phyloP scores from a whole-genome alignment of 1,284 basidiomycete genomes.

The Neonothopanus nambi region DNA sequence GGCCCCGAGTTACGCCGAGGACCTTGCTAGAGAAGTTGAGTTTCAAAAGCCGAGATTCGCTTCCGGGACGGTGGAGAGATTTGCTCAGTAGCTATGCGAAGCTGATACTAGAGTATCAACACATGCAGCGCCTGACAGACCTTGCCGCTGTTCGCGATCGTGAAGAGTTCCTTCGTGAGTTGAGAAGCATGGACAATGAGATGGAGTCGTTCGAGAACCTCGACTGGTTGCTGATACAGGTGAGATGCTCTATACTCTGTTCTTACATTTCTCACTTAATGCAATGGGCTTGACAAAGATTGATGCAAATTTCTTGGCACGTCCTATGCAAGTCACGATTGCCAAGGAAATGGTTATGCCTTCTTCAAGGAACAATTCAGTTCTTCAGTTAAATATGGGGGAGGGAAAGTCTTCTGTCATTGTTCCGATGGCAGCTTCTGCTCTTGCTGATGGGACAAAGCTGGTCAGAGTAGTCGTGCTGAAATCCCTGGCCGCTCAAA shows the following conservation, averaged over 20 bases:
- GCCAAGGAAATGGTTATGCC: conserved; percentile 53
- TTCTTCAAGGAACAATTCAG: conserved; percentile 32
- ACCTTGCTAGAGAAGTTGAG: conserved; percentile 1
- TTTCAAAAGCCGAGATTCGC: not conserved
- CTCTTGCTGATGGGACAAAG: conserved; percentile 41
- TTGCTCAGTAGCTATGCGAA: not conserved
- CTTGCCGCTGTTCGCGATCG: not conserved
- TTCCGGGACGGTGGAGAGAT: not conserved
- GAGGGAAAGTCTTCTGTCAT: conserved; percentile 61
- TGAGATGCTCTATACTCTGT: not conserved
- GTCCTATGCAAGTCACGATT: conserved; percentile 41
- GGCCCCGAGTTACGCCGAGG: conserved; percentile 4
- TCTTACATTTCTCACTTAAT: not conserved
- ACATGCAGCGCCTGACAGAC: not conserved
- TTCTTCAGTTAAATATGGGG: conserved; percentile 59
- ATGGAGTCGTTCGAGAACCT: conserved; percentile 24
- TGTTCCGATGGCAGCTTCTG: conserved; percentile 40
- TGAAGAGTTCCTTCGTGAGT: conserved; percentile 3
- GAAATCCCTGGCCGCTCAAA: conserved; percentile 42
- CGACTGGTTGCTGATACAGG: conserved; percentile 40
- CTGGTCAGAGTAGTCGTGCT: conserved; percentile 50
- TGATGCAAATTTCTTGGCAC: conserved; percentile 41
- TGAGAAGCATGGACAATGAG: conserved; percentile 20
- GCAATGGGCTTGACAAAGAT: conserved; percentile 30
- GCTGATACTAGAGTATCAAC: not conserved